A percentile compares a stretch with the other conserved stretches of the same genome.
These are phyloP conservation scores for Mycena amicta DNA, from an alignment of 768 basidiomycete species.

Conservation along the genomic window DNA sequence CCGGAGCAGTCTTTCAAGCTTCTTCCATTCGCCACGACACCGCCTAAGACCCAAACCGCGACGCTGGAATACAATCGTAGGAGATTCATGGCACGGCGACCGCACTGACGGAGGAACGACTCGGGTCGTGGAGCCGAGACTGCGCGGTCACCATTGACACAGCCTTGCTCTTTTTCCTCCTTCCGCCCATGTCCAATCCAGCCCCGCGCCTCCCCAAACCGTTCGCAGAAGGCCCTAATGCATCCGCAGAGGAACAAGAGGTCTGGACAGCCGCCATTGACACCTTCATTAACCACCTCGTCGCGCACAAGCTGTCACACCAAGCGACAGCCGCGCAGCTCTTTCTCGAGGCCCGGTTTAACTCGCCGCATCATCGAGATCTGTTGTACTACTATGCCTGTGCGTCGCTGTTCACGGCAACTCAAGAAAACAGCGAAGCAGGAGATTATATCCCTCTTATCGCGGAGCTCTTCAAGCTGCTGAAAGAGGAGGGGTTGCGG, in stretches of 20 bases:
- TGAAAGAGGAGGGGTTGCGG: slow-evolving; percentile 6
- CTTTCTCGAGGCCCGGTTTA: slow-evolving; percentile 3
- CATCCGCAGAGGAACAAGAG: neutral
- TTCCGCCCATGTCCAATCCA: neutral
- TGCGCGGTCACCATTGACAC: too few species aligned
- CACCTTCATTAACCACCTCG: neutral
- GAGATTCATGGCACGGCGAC: too few species aligned
- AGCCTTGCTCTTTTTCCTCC: neutral
- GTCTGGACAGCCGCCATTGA: neutral
- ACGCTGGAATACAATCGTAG: too few species aligned
- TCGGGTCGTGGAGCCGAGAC: too few species aligned
- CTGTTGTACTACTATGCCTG: slow-evolving; percentile 2
- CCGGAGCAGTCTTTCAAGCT: too few species aligned
- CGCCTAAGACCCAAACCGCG: too few species aligned
- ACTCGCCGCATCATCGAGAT: neutral
- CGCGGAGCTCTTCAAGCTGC: slow-evolving; percentile 4
- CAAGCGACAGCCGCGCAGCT: slow-evolving; percentile 4
- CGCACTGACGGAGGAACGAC: too few species aligned
- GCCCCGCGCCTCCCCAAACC: neutral
- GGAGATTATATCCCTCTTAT: slow-evolving; percentile 6
- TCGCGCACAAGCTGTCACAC: neutral
- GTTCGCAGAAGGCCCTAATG: neutral
- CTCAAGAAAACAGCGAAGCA: neutral
- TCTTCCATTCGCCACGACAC: too few species aligned
- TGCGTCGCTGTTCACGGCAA: slow-evolving; percentile 1